Evolutionary conservation across 139 green algal species (phyloP), one percentile per base, ranked within the genome.

Genomic region (Asterochloris sp.): DNA sequence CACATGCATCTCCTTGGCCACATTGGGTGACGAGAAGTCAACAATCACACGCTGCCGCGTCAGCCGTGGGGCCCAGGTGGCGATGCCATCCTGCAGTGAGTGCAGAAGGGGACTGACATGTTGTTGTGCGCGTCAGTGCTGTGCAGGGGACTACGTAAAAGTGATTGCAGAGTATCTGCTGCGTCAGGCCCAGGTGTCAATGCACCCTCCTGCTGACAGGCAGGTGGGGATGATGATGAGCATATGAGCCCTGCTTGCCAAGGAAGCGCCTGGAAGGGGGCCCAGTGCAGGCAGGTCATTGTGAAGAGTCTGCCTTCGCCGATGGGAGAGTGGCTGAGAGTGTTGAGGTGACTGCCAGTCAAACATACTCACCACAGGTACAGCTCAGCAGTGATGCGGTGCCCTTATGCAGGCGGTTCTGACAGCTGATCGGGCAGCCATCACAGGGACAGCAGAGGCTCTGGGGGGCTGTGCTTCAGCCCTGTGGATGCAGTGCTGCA

Each of bases 1-100:
- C 69, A 99, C 97, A 79, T 99, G 97, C 95, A 98, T 98, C 91
- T 99, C 97, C 91, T 99, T 99, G 79, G 97, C 97, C 28, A 99
- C 98, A 86, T 99, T 99, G 63, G 97, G 97, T 19, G 93, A 97
- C 38, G 90, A 97, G 81, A 99, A 99, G 87, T 99, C 97, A 0
- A 99, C 91, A 12, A 99, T 81, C 10, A 95, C 94, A 0, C 74
- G 63, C n/a, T 83, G 87, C 76, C 79, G 62, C 62, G 79, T 73
- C 8, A 83, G 75, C 0, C 13, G 23, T 6, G 91, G 90, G 19
- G 88, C 87, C 89, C 88, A 94, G 16, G 47, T 76, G 17, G 19
- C 69, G 71, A 90, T 77, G 73, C 89, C 89, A 12, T 83, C 47
- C 38, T 54, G 38, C 38, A 54, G 38, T 61, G 74, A 6, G 38